Conservation (phyloP, 257 asterid genomes). For the Gentiana straminea region DNA sequence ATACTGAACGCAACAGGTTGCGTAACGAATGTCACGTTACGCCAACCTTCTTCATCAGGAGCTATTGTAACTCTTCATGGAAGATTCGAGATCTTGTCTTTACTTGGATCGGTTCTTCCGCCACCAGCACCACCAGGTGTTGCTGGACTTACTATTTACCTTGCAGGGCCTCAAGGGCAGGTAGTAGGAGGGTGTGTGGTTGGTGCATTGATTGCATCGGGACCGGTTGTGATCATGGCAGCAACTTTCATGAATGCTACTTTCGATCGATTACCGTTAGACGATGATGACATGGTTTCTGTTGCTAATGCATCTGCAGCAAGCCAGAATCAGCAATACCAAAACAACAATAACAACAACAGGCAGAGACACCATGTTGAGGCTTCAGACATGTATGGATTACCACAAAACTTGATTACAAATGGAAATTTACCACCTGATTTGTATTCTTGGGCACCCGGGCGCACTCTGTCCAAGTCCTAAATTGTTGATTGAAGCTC, state of each 20-base stretch:
- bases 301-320: slow-evolving; percentile 13
- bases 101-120: slow-evolving; percentile 72
- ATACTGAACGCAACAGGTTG: slow-evolving; percentile 79
- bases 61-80: slow-evolving; percentile 80
- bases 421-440: slow-evolving; percentile 39
- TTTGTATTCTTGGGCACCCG: slow-evolving; percentile 47
- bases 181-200: slow-evolving; percentile 80
- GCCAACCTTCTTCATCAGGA: slow-evolving; percentile 67
- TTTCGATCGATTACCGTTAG: slow-evolving; percentile 67
- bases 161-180: slow-evolving; percentile 87
- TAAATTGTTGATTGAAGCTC: slow-evolving; percentile 7
- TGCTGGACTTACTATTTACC: slow-evolving; percentile 59
- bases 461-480: slow-evolving; percentile 36
- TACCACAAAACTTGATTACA: slow-evolving; percentile 57
- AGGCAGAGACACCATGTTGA: slow-evolving; percentile 45
- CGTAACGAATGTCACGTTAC: slow-evolving; percentile 66
- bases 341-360: slow-evolving; percentile 18
- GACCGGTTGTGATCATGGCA: slow-evolving; percentile 92
- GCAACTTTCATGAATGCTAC: slow-evolving; percentile 80
- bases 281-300: slow-evolving; percentile 35
- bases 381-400: slow-evolving; percentile 46
- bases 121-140: slow-evolving; percentile 91
- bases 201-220: slow-evolving; percentile 77
- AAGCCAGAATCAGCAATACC: slow-evolving; percentile 33
- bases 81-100: slow-evolving; percentile 63